Conservation (phyloP, 2,329 filamentous ascomycete genomes). For the Tolypocladium inflatum region DNA sequence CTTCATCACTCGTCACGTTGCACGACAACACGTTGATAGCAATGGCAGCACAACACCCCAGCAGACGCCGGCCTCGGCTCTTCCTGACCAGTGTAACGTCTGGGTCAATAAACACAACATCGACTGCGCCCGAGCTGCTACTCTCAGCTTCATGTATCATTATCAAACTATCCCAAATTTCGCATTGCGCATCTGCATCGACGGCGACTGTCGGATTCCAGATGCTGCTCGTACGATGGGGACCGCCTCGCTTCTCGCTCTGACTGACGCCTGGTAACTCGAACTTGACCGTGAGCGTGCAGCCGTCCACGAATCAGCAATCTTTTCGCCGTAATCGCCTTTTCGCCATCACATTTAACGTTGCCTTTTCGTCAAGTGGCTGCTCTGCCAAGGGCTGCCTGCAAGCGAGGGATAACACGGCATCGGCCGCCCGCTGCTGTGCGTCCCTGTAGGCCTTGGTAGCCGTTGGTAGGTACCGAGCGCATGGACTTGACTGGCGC, state of each 20-base stretch:
- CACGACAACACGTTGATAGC: conserved; percentile 27
- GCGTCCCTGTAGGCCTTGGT: not conserved
- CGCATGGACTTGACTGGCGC: not conserved
- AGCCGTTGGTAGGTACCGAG: not conserved
- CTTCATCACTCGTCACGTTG: conserved; percentile 27
- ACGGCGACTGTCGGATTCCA: conserved; percentile 15
- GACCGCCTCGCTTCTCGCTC: conserved; percentile 9
- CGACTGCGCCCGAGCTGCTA: conserved; percentile 19
- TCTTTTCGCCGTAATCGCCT: conserved; percentile 20
- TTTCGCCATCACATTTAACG: conserved; percentile 10
- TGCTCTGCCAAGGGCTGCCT: not conserved
- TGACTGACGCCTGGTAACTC: conserved; percentile 19
- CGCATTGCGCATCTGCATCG: conserved; percentile 15
- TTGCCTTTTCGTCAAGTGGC: not conserved
- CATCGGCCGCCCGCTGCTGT: not conserved
- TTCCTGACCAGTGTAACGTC: conserved; percentile 20
- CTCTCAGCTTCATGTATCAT: conserved; percentile 20
- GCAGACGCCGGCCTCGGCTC: conserved; percentile 22
- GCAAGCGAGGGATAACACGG: not conserved
- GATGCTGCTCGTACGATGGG: conserved; percentile 5
- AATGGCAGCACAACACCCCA: conserved; percentile 23
- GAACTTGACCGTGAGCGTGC: conserved; percentile 22
- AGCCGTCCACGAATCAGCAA: conserved; percentile 16
- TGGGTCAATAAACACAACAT: conserved; percentile 21
- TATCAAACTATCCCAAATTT: conserved; percentile 13